phyloP scores from a whole-genome alignment of 306 rosid species.

The Dicorynia guianensis region DNA sequence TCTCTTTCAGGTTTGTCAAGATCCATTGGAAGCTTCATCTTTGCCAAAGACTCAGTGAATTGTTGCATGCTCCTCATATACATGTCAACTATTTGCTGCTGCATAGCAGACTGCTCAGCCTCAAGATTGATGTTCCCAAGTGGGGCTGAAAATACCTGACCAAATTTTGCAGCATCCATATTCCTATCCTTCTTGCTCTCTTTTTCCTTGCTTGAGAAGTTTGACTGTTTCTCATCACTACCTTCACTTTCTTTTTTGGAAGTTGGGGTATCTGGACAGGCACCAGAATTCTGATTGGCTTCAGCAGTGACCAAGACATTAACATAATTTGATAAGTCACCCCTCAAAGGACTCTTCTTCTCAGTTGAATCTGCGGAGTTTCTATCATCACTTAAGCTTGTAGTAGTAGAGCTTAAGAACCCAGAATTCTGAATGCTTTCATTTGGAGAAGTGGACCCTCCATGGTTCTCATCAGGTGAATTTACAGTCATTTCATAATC shows the following conservation, averaged over 20 bases:
- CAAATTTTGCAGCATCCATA: slow-evolving; percentile 48
- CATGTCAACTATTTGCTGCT: slow-evolving; percentile 87
- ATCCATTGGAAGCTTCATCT: slow-evolving; percentile 91
- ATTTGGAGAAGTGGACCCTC: slow-evolving; percentile 63
- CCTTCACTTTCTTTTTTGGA: slow-evolving; percentile 61
- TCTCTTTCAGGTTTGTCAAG: slow-evolving; percentile 61
- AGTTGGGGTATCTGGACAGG: slow-evolving; percentile 73
- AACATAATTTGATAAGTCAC: slow-evolving; percentile 44
- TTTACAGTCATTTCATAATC: slow-evolving; percentile 72
- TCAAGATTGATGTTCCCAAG: slow-evolving; percentile 69
- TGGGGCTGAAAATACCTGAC: slow-evolving; percentile 66
- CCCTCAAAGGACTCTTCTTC: slow-evolving; percentile 52
- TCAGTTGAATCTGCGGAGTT: slow-evolving; percentile 65
- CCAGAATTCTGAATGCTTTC: slow-evolving; percentile 67
- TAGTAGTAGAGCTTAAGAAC: slow-evolving; percentile 72
- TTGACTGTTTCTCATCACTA: slow-evolving; percentile 52
- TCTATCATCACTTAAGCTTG: slow-evolving; percentile 74
- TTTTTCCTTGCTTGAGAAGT: slow-evolving; percentile 48
- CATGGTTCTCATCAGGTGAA: slow-evolving; percentile 53
- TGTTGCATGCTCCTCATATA: slow-evolving; percentile 92
- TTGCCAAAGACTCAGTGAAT: slow-evolving; percentile 77
- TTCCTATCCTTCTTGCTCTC: slow-evolving; percentile 44
- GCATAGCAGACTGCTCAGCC: slow-evolving; percentile 84
- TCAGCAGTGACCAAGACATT: slow-evolving; percentile 42
- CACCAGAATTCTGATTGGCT: slow-evolving; percentile 46